Conservation (phyloP, 139 green algal genomes). For the Yamagishiella unicocca region DNA sequence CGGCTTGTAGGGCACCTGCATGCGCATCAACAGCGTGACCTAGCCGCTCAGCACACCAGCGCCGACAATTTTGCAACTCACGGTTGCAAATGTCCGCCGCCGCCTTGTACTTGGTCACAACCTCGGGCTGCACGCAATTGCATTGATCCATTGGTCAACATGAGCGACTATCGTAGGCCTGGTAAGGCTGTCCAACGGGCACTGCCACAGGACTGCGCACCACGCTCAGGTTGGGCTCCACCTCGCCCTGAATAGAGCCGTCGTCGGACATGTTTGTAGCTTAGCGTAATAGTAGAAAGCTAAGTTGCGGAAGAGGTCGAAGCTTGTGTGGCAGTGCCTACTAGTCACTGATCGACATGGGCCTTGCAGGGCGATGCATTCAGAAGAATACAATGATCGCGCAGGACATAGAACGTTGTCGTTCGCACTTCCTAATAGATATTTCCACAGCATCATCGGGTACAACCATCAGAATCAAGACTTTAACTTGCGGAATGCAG, state of each 20-base stretch:
- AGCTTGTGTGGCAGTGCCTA: no score
- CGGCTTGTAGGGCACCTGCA: constrained; percentile 86
- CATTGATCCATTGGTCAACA: neutral
- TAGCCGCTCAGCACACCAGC: neutral
- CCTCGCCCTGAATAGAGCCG: constrained; percentile 19
- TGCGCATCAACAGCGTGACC: neutral
- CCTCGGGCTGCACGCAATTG: constrained; percentile 82
- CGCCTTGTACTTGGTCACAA: constrained; percentile 99
- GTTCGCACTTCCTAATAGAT: no score
- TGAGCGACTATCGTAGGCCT: no score
- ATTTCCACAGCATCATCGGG: no score
- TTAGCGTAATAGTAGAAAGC: neutral
- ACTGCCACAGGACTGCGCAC: neutral
- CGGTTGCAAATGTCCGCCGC: constrained; percentile 97
- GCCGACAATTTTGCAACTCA: constrained; percentile 66
- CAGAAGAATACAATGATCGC: no score
- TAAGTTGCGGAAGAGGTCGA: neutral
- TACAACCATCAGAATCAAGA: no score
- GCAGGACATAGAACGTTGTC: no score
- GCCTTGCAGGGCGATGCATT: no score
- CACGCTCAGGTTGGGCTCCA: constrained; percentile 33
- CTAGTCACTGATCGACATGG: no score
- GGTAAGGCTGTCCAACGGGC: no score
- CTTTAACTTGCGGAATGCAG: no score
- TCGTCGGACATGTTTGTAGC: constrained; percentile 33